Conservation (phyloP, 306 rosid species). For the Echinosophora koreensis region DNA sequence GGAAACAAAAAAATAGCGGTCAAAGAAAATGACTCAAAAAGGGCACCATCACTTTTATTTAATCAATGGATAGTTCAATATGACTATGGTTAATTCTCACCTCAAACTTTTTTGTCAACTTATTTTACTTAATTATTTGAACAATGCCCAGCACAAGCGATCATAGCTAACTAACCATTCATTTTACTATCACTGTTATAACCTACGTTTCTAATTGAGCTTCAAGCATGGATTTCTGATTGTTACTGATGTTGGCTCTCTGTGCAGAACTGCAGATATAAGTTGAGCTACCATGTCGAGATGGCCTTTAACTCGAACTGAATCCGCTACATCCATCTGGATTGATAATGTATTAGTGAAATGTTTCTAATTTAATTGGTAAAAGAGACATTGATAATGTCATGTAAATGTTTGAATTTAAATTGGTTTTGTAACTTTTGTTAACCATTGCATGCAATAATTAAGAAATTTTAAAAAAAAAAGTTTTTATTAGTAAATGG, state of each 20-base stretch:
- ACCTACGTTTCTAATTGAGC: neutral
- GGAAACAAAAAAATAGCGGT: no score
- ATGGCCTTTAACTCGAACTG: neutral
- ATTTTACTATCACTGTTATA: neutral
- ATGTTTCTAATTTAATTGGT: neutral
- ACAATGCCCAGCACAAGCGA: neutral
- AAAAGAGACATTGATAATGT: neutral
- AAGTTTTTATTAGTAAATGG: no score
- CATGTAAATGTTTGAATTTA: neutral
- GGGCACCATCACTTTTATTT: no score
- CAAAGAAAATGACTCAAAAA: no score
- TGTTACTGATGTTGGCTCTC: no score
- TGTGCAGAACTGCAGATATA: no score
- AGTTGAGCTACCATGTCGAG: no score
- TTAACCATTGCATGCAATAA: no score
- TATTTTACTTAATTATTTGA: neutral
- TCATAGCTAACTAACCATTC: neutral
- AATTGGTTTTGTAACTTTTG: no score
- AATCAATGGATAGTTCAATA: no score
- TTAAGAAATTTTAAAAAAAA: no score
- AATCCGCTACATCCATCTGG: conserved; percentile 1
- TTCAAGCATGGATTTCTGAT: neutral
- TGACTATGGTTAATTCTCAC: no score
- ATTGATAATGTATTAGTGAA: neutral
- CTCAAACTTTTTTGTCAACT: neutral